phyloP scores from a whole-genome alignment of 345 rosid species.

The Cardamine occulta region DNA sequence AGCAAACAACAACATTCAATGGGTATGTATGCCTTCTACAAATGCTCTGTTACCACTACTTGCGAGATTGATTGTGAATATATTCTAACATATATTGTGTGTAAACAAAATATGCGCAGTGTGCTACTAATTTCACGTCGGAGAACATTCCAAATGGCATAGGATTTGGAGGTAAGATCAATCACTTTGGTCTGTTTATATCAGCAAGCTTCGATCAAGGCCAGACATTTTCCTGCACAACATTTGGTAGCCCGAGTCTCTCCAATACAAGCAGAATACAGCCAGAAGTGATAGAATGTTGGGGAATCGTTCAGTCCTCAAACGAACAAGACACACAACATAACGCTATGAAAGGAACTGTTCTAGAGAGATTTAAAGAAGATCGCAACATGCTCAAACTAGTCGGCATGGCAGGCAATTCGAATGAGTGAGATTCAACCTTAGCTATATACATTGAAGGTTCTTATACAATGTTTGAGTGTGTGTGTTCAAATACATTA shows the following conservation, averaged over 20 bases:
- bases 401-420: slow-evolving; percentile 84
- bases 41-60: background rate
- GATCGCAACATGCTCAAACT: slow-evolving; percentile 88
- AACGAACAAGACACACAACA: slow-evolving; percentile 49
- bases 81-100: background rate
- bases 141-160: slow-evolving; percentile 92
- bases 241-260: slow-evolving; percentile 82
- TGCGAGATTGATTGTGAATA: background rate
- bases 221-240: slow-evolving; percentile 70
- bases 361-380: slow-evolving; percentile 81
- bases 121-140: slow-evolving; percentile 86
- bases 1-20: slow-evolving; percentile 80
- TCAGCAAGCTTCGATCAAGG: slow-evolving; percentile 83
- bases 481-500: slow-evolving; percentile 12
- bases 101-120: slow-evolving; percentile 47
- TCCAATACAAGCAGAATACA: slow-evolving; percentile 53
- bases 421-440: slow-evolving; percentile 51
- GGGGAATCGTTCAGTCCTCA: slow-evolving; percentile 63
- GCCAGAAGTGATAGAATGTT: slow-evolving; percentile 87
- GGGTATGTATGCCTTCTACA: slow-evolving; percentile 49
- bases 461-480: background rate
- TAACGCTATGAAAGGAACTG: slow-evolving; percentile 53
- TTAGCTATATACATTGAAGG: background rate
- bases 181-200: slow-evolving; percentile 82
- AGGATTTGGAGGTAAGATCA: slow-evolving; percentile 79